Conservation (phyloP, 2,329 filamentous ascomycete genomes). For the Berkeleyomyces rouxiae region DNA sequence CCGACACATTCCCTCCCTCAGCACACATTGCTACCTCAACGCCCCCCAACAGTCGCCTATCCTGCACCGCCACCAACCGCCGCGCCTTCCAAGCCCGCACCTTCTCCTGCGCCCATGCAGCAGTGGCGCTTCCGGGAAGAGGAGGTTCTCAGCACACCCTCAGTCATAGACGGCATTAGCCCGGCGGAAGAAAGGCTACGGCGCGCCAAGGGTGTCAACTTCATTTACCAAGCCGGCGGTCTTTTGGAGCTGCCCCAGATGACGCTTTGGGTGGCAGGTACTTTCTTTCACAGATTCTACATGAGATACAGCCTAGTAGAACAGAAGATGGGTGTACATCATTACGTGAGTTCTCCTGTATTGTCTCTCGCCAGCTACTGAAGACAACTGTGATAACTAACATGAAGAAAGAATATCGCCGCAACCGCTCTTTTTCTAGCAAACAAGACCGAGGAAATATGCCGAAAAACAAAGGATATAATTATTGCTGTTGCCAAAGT, state of each 20-base stretch:
- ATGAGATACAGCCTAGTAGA: slow-evolving; percentile 76
- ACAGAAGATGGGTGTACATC: slow-evolving; percentile 63
- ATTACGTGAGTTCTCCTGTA: slow-evolving; percentile 50
- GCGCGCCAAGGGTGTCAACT: slow-evolving; percentile 85
- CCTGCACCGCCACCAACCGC: neutral
- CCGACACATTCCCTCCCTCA: neutral
- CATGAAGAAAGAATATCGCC: slow-evolving; percentile 49
- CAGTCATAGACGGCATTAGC: slow-evolving; percentile 64
- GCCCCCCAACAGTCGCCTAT: neutral
- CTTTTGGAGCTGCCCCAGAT: slow-evolving; percentile 83
- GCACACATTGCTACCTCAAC: slow-evolving; percentile 1
- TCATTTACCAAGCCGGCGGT: slow-evolving; percentile 87
- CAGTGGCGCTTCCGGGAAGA: slow-evolving; percentile 86
- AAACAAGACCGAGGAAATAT: slow-evolving; percentile 95
- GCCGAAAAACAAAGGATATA: slow-evolving; percentile 85
- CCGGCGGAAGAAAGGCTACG: slow-evolving; percentile 62
- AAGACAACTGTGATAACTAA: neutral
- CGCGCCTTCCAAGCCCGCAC: neutral
- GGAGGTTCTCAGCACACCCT: slow-evolving; percentile 69
- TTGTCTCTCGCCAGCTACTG: neutral
- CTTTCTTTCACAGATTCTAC: slow-evolving; percentile 92
- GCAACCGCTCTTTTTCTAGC: slow-evolving; percentile 85
- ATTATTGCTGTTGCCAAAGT: slow-evolving; percentile 88
- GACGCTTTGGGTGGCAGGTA: slow-evolving; percentile 77
- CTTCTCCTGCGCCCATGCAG: neutral